Evolutionary conservation across 495 filamentous ascomycete species (phyloP), one percentile per base, ranked within the genome.

Genomic region (Xylaria telfairii): DNA sequence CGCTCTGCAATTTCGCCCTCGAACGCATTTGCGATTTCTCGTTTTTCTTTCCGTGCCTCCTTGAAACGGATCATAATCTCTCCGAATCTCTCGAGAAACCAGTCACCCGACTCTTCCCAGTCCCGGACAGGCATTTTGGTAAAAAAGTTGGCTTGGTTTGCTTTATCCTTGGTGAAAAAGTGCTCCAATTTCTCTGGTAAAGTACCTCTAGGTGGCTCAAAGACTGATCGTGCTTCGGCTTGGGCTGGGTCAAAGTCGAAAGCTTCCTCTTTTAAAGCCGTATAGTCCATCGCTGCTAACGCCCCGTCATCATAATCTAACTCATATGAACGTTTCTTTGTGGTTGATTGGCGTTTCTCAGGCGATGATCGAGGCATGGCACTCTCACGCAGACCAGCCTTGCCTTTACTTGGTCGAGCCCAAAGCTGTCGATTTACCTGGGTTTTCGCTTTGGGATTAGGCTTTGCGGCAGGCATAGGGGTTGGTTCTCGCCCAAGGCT

Each of bases 51-150:
- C 56, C 93, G 83, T 37, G 90, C 83, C 0, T 88, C 82, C 69
- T 87, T 92, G 75, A 95, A 86, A 72, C 88, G 85, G 21, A 81
- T 76, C 71, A 94, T 83, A 21, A 94, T 77, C 9, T 85, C 82
- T 7, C 83, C 82, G 73, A 96, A 95, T 70, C 86, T 87, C 4
- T 89, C 88, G 17, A 95, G 81, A 49, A 97, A 88, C 84, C 92
- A 90, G 71, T 97, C 93, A 9, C 94, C 94, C 17, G 90, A 88
- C 59, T 91, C 85, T 76, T 97, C 94, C 91, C 94, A 96, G 76
- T 95, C 91, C 32, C 87, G 82, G 28, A 92, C 84, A 3, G 87
- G 75, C 75, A 97, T 82, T 6, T 84, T 85, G 12, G 85, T 80
- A 71, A 94, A 90, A 78, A 93, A 92, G 2, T 82, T 78, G 59